Base-by-base conservation (phyloP, 140 eudicot genomes). In the Ambrosia hybrid region DNA sequence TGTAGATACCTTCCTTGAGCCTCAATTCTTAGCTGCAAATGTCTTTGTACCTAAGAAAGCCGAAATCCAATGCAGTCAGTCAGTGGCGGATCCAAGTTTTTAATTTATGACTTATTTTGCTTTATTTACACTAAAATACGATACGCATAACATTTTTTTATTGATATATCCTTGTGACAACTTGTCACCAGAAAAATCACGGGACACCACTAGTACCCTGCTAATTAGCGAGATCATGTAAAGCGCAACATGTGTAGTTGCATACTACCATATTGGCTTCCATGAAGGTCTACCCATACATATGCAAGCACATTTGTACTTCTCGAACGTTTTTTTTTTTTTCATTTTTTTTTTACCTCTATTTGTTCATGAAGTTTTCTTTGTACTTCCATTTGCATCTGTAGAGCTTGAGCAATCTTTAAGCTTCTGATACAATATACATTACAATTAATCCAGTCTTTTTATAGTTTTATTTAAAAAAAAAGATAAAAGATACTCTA, bases 1-100 rank as follows among this genome's bases (percentile, higher is more conserved):
- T 94, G 99, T 43, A 94, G 63, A 78, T 94, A 94, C 81, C 86
- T 90, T 9, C 99, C 95, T 82, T 94, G 99, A 5, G 99, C 97
- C 72, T 94, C 99, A 16, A 94, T 94, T 65, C 99, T 68, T 70
- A 90, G 67, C 73, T 94, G 99, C 85, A 94, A 77, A 81, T 88
- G 99, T 34, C 84, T 79, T 70, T 94, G 99, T 45, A 94, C 99
- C 99, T 93, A 80, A 21, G 45, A 68, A 70, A 34, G n/a, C n/a
- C n/a, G n/a, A n/a, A n/a, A n/a, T 12, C 59, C 57, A 38, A 46
- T 1, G 52, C 52, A 10, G 11, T 46, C 13, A 51, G 4, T 60
- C 4, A 39, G 67, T 26, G 59, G 4, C 11, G 2, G 16, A 45
- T 72, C 68, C 76, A 72, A 26, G 57, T 58, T 21, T 72, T 72